These are phyloP conservation scores for Volvariella volvacea DNA, from an alignment of 1,284 basidiomycete genomes.

Conservation along the genomic window DNA sequence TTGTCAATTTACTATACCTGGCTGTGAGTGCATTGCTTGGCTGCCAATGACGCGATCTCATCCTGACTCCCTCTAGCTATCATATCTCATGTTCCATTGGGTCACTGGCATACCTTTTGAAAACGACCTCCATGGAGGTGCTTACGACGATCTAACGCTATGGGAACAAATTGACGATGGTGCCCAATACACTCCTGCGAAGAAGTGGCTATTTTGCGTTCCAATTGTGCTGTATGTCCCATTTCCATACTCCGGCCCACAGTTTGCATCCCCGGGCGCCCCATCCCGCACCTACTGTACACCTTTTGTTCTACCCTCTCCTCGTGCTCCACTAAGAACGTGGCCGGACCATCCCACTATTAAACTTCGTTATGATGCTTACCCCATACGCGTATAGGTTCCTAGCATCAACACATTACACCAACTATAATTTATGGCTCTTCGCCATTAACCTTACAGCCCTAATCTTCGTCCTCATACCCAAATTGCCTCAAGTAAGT, in stretches of 20 bases:
- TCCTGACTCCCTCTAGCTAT: conserved; percentile 55
- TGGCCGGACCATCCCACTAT: no score
- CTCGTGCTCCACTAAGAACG: no score
- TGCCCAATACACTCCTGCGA: conserved; percentile 96
- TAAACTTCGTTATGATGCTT: no score
- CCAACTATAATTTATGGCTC: conserved; percentile 88
- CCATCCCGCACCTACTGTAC: no score
- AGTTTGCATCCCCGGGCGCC: no score
- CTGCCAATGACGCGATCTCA: background rate
- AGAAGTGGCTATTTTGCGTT: conserved; percentile 94
- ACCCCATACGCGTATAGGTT: conserved; percentile 52
- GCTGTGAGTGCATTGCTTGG: conserved; percentile 57
- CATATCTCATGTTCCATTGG: conserved; percentile 98
- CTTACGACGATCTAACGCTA: conserved; percentile 94
- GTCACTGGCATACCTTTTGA: conserved; percentile 97
- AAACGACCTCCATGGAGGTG: conserved; percentile 80
- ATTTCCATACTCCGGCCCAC: background rate
- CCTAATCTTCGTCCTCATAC: conserved; percentile 82
- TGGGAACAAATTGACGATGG: conserved; percentile 99
- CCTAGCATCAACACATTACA: conserved; percentile 96
- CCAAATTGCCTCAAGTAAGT: conserved; percentile 88
- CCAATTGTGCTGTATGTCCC: conserved; percentile 82
- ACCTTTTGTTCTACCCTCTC: no score
- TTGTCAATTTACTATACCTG: conserved; percentile 91
- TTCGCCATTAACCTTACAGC: conserved; percentile 91